Base-by-base conservation (phyloP, 2,329 filamentous ascomycete genomes). In the Shiraia sp. region DNA sequence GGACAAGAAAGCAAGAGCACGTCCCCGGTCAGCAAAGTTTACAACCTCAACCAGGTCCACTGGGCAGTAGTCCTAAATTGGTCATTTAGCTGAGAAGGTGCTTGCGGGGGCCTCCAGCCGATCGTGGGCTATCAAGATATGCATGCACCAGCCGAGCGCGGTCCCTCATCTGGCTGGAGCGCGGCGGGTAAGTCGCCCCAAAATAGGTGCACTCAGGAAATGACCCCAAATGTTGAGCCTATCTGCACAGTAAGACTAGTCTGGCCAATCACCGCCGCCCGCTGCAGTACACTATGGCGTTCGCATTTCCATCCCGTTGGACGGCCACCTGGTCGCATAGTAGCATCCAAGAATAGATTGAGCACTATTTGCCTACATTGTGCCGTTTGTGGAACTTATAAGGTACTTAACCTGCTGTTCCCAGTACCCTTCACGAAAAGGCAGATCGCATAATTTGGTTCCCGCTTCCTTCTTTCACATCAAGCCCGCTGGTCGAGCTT, bases 401-500 rank as follows among this genome's bases (percentile, higher is more conserved):
- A 75, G 71, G 68, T 72, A 72, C 67, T 60, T 64, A 60, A 59
- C 62, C 65, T 55, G 66, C 58, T 55, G 66, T 57, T 55, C 57
- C 55, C 49, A 38, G 39, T 51, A 42, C 42, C 51, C 51, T 55
- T 63, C 55, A 46, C 44, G 56, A 53, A 55, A 51, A 64, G 61
- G 55, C 61, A 69, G 63, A 69, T 63, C 70, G 68, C 72, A 70
- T 75, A 76, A 76, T 76, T 75, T 74, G 68, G 68, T 69, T 59
- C 57, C 51, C 19, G 19, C 49, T 55, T 60, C 51, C 59, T 64
- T 66, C 61, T 63, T 67, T 63, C 57, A 61, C 55, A 59, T 61
- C 63, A 68, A 67, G 71, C 70, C 69, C 67, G 74, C 73, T 69
- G 73, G 74, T 68, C 73, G 74, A 71, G 70, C 72, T 74, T 70